Evolutionary conservation across 345 rosid genomes (phyloP), one percentile per base, ranked within the genome.

Genomic region (Eutrema japonicum): DNA sequence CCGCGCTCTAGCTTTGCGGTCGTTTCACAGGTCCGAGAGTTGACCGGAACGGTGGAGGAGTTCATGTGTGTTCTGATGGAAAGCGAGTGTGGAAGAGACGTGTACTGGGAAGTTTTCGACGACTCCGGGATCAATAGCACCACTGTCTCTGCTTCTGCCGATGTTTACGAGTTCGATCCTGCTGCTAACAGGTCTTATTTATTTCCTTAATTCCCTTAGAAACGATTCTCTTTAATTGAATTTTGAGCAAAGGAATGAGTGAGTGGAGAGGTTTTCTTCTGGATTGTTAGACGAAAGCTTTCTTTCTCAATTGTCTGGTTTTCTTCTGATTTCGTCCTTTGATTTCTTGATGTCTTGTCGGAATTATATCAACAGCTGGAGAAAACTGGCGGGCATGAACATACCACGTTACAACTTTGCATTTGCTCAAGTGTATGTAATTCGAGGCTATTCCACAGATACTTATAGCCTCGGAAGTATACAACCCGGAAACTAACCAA

Each of bases 351-450:
- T 18, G 42, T 54, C 9, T 68, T 74, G 47, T 57, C 30, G 53
- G 67, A 30, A 37, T 70, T 54, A 59, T 46, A 4, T 47, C 53
- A 10, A 41, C 84, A 94, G 96, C 7, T 94, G 95, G 97, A 87
- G 85, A 83, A 83, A 84, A 79, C 76, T 91, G 26, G 86, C 90
- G 61, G 76, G 64, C 50, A 83, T 89, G 96, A 94, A 87, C 33
- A 76, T 82, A 35, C 85, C 96, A 32, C 95, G 97, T 59, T 88
- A 83, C 75, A 89, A 88, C 78, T 94, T 94, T 76, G 98, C 96
- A 30, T 91, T 91, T 46, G 83, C 95, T 1, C 85, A 89, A 72
- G 90, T 91, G 66, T 94, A 94, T 60, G 91, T 82, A 0, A 94
- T 83, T 18, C 88, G 96, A 58, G 98, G 98, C 51, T 79, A 77